Evolutionary conservation across 1,284 basidiomycete genomes (phyloP), one percentile per base, ranked within the genome.

Genomic region (Ceratorhiza oryzae-sativae): DNA sequence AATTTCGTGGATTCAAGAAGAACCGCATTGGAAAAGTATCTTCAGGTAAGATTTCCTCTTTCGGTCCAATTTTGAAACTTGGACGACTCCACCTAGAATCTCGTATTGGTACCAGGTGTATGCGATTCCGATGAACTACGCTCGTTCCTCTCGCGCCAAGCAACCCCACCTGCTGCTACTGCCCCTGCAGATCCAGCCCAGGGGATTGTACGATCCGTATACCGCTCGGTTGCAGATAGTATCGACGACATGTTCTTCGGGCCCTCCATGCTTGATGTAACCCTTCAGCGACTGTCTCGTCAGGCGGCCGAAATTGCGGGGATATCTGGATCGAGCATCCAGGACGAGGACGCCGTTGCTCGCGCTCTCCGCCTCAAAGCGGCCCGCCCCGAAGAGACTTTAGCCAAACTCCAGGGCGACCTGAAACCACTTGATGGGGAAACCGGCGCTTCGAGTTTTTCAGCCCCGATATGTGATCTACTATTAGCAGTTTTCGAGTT

Each of bases 181-280:
- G 32, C 59, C 10, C 42, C 65, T 8, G 71, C 61, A 8, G 58
- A 72, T 41, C 68, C 73, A 2, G 73, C 63, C 15, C 73, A 74
- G 51, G 71, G 72, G 18, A 77, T 96, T 56, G 91, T 97, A 71
- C 89, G 90, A 74, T 89, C 89, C 20, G 85, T 98, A 75, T 95
- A 96, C 79, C 88, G 91, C 63, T 92, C 94, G 34, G 90, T 97
- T 62, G 88, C 95, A 5, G 91, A 92, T 75, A 94, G 93, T 78
- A 90, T 97, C 75, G 95, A 97, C 80, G 95, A 96, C 79, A 93
- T 95, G 85, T 89, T 95, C 79, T 93, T 94, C 73, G 93, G 92
- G 0, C 93, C 93, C 0, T 95, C 93, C 0, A 97, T 97, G 93
- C 82, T 97, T 51, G 95, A 98, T 78, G 88, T 96, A 70, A 93